A percentile compares a stretch with the other conserved stretches of the same genome.
Conservation (phyloP, 1,284 basidiomycete species). For the Psilocybe mexicana region DNA sequence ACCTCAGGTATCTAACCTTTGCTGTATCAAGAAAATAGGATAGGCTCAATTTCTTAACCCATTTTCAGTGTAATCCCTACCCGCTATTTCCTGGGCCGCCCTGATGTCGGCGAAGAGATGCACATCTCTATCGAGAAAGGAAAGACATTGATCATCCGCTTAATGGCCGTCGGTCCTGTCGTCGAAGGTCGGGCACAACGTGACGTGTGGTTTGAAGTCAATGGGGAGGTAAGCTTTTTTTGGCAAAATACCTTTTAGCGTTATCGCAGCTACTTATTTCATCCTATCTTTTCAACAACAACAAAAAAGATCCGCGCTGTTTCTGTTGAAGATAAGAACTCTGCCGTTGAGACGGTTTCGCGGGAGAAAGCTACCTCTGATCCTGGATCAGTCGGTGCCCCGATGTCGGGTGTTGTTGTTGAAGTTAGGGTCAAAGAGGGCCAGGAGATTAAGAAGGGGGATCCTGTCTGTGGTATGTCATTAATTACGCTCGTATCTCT, state of each 20-base stretch:
- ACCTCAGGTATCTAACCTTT: slow-evolving; percentile 68
- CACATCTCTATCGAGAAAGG: slow-evolving; percentile 96
- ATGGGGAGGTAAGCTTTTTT: slow-evolving; percentile 73
- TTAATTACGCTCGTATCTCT: slow-evolving; percentile 9
- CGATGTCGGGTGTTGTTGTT: slow-evolving; percentile 97
- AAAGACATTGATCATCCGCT: slow-evolving; percentile 94
- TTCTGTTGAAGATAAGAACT: slow-evolving; percentile 92
- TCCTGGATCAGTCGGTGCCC: slow-evolving; percentile 94
- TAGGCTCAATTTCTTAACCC: background rate
- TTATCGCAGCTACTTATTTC: slow-evolving; percentile 6
- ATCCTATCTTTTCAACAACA: background rate
- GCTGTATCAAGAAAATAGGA: background rate
- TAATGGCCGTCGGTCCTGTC: slow-evolving; percentile 94
- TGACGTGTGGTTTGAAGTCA: slow-evolving; percentile 98
- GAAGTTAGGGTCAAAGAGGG: slow-evolving; percentile 98
- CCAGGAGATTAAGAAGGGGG: slow-evolving; percentile 96
- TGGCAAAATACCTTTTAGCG: slow-evolving; percentile 4
- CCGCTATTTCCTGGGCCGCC: slow-evolving; percentile 95
- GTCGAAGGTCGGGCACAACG: slow-evolving; percentile 90
- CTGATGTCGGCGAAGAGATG: slow-evolving; percentile 93
- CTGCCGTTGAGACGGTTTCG: slow-evolving; percentile 91
- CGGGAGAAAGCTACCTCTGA: slow-evolving; percentile 93
- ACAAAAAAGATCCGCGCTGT: slow-evolving; percentile 79
- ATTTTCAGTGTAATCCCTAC: slow-evolving; percentile 82
- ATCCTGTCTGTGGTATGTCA: slow-evolving; percentile 80